Evolutionary conservation across 371 early-diverging fungal species (phyloP), one percentile per base, ranked within the genome.

Genomic region (Parasitella parasitica): DNA sequence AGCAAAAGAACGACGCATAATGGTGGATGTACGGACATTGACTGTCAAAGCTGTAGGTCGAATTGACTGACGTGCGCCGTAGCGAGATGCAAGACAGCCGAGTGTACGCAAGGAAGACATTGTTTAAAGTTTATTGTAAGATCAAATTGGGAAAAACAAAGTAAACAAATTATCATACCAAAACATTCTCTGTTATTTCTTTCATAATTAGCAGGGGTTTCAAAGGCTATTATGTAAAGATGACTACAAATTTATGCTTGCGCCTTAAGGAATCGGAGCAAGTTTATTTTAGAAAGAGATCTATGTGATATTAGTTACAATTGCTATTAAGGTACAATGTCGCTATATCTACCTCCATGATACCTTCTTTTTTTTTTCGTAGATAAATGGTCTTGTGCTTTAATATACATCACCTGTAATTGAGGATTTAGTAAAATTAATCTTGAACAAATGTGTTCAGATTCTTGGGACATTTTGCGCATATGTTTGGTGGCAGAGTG

Each of bases 71-170:
- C 28, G 36, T n/a, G 41, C 16, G 9, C 55, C 26, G 12, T 32
- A 20, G 13, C 62, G 62, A 20, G 35, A n/a, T 57, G 58, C 39
- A 7, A 57, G 30, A 4, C 28, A 26, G n/a, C 62, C 16, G 2
- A 67, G 37, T 24, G 62, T 32, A 46, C 62, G 62, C 24, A 66
- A 54, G 4, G 53, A 52, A 30, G 67, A 32, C 57, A 58, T 62
- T 34, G 1, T 50, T 28, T 38, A 28, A 11, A 20, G 15, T 26
- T 56, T 62, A 62, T 20, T 61, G 55, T 27, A 61, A 61, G 54
- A 37, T 53, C 9, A 20, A 3, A 20, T 37, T 59, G 16, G 11
- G 18, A 27, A 35, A 46, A 27, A 34, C 27, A 24, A 54, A 54
- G 35, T 32, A 54, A 43, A n/a, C n/a, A n/a, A n/a, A n/a, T n/a